Evolutionary conservation across 2,329 filamentous ascomycete genomes (phyloP), one percentile per base, ranked within the genome.

Genomic region (Trichoderma hamatum): DNA sequence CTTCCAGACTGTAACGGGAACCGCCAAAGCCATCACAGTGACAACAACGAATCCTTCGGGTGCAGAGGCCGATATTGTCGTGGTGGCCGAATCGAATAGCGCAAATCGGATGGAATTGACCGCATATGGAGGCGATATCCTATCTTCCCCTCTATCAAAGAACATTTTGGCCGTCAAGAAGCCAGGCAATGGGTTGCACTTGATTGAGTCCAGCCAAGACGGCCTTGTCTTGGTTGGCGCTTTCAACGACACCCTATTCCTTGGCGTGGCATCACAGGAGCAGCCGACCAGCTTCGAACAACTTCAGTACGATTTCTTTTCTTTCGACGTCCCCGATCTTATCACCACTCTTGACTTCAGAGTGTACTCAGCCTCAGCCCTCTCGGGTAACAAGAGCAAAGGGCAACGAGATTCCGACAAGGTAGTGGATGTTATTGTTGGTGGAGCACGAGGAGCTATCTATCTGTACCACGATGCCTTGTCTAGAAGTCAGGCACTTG

Each of bases 381-480:
- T 62, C 43, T 69, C 58, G 5, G 69, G 61, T 36, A 71, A 46
- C 10, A 70, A 70, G n/a, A 67, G 70, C 68, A 77, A 74, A 68
- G 74, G 75, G 46, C 69, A 70, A 30, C 75, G 75, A 43, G 72
- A 74, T 73, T 77, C 71, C 30, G 63, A 78, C 68, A 74, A 71
- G 49, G 79, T 86, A 11, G 78, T 96, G n/a, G 91, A 97, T 75
- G 79, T 99, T 30, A 90, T 90, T 4, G 81, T 97, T 66, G 96
- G 96, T 64, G 90, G 92, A 71, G 86, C 88, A 5, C 87, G 89
- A 62, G 96, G 96, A 72, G 86, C 88, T 28, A 91, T 98, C 54
- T 88, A 92, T 75, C 81, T 94, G n/a, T 97, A 97, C 78, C 88
- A 90, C 71, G 91, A 97, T 78, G 82, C 94, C 19, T 76, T 95